Evolutionary conservation across 75 land plant species (phyloP), one percentile per base, ranked within the genome.

Genomic region (Isoetes taiwanensis): DNA sequence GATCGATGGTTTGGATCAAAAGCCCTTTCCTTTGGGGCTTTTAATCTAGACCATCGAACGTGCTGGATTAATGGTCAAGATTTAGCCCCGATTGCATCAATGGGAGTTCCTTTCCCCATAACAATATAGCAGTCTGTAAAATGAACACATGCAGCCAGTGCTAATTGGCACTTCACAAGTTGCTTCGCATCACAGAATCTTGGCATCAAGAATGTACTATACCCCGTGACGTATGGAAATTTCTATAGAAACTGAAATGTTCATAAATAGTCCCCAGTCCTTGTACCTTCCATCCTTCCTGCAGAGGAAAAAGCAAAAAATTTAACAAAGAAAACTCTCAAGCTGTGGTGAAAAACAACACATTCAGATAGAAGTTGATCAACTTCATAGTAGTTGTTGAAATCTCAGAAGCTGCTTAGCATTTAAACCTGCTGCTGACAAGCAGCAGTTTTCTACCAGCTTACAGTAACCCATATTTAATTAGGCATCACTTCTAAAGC

Each of bases 151-250:
- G 71, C 30, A 35, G 79, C 80, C 58, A 90, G 56, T 35, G 84
- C 97, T 52, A 85, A 42, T 46, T 90, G 97, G 48, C 75, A 80
- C 62, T 85, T 85, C 37, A 85, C 71, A 26, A 85, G 72, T 27
- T 33, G 61, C 67, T 69, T 62, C 30, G 40, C 69, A 64, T 85
- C 84, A 28, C 41, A 14, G 28, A 17, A 50, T 20, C 54, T 39
- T 35, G 90, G 86, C 32, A 90, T 35, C 41, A 43, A 72, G 34
- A 80, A 73, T 52, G 84, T 70, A 52, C 63, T 72, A 43, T 82
- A 90, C 32, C 60, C 74, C 35, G 19, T 34, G 59, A 90, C 72
- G 41, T 90, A 84, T 61, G 97, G 97, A 33, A 90, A 85, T 52
- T 85, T 90, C 32, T 72, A 52, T 24, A 57, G 52, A 26, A 90